Evolutionary conservation across 2,329 filamentous ascomycete species (phyloP), one percentile per base, ranked within the genome.

Genomic region (Blastomyces silverae): DNA sequence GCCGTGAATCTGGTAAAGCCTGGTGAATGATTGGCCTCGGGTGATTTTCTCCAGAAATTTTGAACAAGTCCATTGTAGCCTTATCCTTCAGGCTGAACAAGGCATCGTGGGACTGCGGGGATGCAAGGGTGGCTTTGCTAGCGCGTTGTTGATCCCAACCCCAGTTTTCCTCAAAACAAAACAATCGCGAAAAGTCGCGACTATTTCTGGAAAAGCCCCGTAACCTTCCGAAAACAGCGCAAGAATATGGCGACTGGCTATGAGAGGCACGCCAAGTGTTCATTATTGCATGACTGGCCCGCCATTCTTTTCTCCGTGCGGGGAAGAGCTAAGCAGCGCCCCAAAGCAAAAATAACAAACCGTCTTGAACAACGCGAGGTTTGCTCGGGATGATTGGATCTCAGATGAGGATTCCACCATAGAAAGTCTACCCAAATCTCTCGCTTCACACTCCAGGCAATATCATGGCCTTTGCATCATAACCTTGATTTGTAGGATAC

Each of bases 321-420:
- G 37, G 8, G 39, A n/a, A 28, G 7, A 59, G 37, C 37, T 39
- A 39, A 39, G 10, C 37, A 39, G 34, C 34, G 34, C 37, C 7
- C 37, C 10, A 39, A 39, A 39, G 1, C 11, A 2, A 56, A 39
- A 20, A 66, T 53, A 48, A 42, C 44, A 39, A 61, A n/a, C 28
- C 20, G 56, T 64, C n/a, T 62, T 68, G 66, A 65, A 65, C 62
- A 60, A 70, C 67, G 62, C 67, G 66, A 66, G 50, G 50, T 64
- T 61, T 44, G 61, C 44, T 34, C 46, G 50, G 34, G 63, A 64
- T 65, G 65, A 69, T 68, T 69, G 57, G 64, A 63, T 55, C 55
- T 53, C 53, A 61, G 28, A 46, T 15, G 44, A 59, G 56, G 52
- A 63, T 55, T 56, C 7, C 50, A 0, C 37, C 37, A 10, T 13